Base-by-base conservation (phyloP, 2,329 filamentous ascomycete species). In the Arthrobotrys sphaeroides region DNA sequence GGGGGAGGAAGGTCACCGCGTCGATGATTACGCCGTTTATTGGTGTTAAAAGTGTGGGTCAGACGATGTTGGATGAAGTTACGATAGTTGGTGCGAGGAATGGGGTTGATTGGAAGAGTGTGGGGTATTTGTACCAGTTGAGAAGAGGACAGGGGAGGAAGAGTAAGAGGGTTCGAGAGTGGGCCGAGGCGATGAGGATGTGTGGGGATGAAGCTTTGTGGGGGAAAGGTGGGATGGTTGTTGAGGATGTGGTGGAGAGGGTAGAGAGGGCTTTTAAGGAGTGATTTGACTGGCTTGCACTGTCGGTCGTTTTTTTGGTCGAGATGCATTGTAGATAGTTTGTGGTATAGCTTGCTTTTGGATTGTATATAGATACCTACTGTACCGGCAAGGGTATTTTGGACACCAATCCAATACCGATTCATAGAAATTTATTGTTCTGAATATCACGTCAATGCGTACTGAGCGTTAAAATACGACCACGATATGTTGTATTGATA, bases 191-290 rank as follows among this genome's bases (percentile, higher is more conserved):
- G n/a, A 60, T 75, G 9, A 47, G 53, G 28, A 42, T n/a, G 1
- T 75, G 72, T 64, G 64, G 57, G 16, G 40, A 68, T 49, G 72
- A 75, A 42, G 59, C 62, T n/a, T 16, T 24, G 5, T 43, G 49
- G 55, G 64, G 42, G 16, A 57, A 47, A 16, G 40, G 66, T n/a
- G 72, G 55, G 20, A 26, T 43, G 20, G 38, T 69, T 3, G 5
- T 55, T 9, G 72, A 69, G 42, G 31, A 45, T 10, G 68, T 66
- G n/a, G 18, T 75, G 22, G 64, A 49, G 16, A 33, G 38, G 47
- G 47, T 65, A 3, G 72, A 75, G 64, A 42, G 49, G 42, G 72
- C 40, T 31, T 69, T 74, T 26, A 43, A 16, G 28, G 36, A 47
- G 36, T 55, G 45, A 59, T 38, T 55, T 1, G 13, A n/a, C 22